Evolutionary conservation across 805 yeast species (phyloP), one percentile per base, ranked within the genome.

Genomic region (Sugiyamaella americana): DNA sequence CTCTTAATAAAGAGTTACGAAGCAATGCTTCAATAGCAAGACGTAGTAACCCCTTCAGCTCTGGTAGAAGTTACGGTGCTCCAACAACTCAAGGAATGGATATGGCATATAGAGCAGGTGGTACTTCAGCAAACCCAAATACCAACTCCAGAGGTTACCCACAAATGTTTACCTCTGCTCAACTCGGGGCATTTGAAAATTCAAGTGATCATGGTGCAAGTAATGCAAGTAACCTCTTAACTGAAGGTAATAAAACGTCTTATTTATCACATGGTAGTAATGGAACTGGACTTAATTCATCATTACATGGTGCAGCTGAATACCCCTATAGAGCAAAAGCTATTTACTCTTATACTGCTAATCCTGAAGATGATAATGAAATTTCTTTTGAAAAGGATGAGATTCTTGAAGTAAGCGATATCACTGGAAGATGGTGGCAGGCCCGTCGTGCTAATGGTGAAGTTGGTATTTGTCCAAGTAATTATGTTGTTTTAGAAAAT

Each of bases 351-450:
- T 91, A 93, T 63, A 80, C 80, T 43, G 96, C 97, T 4, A 87
- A 84, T 58, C 93, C 91, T 1, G 94, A 84, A 48, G 98, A 91
- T 64, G 87, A 84, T 52, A 88, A 89, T 60, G 98, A 91, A 68
- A 77, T 91, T 20, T 84, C 95, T 3, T 93, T 91, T 60, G 80
- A 75, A 53, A 87, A 89, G 64, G 96, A 93, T 47, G 98, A 91
- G 65, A 70, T 87, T n/a, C 74, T 91, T 64, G 87, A 82, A 58
- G 95, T 91, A 29, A 87, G 87, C 56, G 97, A 91, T 60, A 87
- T 87, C 48, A 85, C 85, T 54, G 97, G 97, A 40, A 82, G 94
- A 68, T 91, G 98, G 98, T 91, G 98, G 98, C 96, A 88, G 68
- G 97, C 96, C 36, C 79, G 84, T 64, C 78, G 89, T 60, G 74